phyloP scores from a whole-genome alignment of 345 rosid genomes.

The Ceriops decandra region DNA sequence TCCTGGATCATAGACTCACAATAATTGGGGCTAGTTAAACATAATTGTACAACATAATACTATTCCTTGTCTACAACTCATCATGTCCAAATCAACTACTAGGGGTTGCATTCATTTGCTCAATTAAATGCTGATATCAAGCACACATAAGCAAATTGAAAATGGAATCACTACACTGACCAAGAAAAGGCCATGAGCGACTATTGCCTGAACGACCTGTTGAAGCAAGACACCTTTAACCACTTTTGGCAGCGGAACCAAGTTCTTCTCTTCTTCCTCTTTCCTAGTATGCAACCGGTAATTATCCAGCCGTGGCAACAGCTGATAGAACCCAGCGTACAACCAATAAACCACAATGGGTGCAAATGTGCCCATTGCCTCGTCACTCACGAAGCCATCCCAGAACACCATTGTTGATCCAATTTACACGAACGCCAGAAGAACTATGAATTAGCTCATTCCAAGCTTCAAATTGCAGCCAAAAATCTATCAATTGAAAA shows the following conservation, averaged over 20 bases:
- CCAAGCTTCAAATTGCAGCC: neutral
- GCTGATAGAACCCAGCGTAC: constrained; percentile 64
- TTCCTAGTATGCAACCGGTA: constrained; percentile 56
- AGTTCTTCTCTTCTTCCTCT: constrained; percentile 54
- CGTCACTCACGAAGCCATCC: constrained; percentile 69
- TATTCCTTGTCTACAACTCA: neutral
- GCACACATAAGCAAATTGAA: neutral
- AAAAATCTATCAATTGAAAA: constrained; percentile 9
- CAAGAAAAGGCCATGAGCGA: constrained; percentile 60
- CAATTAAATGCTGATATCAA: neutral
- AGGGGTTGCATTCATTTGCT: neutral
- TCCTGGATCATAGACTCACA: no score
- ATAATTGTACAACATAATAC: no score
- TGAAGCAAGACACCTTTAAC: constrained; percentile 68
- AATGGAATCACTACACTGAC: constrained; percentile 28
- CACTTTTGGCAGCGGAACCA: constrained; percentile 43
- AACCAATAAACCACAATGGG: constrained; percentile 68
- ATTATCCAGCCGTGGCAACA: constrained; percentile 50
- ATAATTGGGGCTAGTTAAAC: no score
- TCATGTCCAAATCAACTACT: neutral
- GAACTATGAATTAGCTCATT: neutral
- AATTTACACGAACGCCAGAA: neutral
- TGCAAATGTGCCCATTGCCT: constrained; percentile 70
- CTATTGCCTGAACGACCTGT: constrained; percentile 58
- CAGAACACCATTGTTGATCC: constrained; percentile 55